phyloP scores from a whole-genome alignment of 208 protist genomes.

The Wallacemonas rigidus region DNA sequence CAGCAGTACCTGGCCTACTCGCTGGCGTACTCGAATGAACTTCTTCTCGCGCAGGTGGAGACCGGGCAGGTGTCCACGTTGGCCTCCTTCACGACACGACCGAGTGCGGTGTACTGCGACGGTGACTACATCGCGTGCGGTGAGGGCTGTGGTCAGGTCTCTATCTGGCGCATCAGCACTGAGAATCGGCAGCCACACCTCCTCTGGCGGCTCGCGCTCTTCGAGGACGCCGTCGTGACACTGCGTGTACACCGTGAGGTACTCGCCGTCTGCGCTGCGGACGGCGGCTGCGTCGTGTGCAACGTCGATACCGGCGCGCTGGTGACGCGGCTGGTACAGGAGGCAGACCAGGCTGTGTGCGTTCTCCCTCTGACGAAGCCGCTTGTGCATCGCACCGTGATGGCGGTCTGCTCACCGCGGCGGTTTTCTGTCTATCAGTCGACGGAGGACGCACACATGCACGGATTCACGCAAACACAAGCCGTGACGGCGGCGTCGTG shows the following conservation, averaged over 20 bases:
- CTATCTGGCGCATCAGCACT: constrained; percentile 56
- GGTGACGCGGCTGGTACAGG: constrained; percentile 37
- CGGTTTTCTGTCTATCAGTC: constrained; percentile 39
- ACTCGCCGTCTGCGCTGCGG: constrained; percentile 64
- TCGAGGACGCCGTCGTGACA: constrained; percentile 58
- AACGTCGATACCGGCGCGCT: constrained; percentile 46
- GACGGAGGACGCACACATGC: neutral
- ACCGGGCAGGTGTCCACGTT: constrained; percentile 50
- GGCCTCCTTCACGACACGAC: constrained; percentile 54
- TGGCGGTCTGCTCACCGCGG: constrained; percentile 37
- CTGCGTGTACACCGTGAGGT: constrained; percentile 44
- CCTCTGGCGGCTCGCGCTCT: constrained; percentile 51
- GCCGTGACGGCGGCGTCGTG: constrained; percentile 14
- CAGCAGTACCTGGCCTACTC: constrained; percentile 65
- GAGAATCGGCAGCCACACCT: constrained; percentile 28
- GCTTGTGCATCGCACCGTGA: constrained; percentile 14
- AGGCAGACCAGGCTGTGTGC: constrained; percentile 32
- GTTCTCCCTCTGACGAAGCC: constrained; percentile 28
- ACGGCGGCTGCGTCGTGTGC: constrained; percentile 55
- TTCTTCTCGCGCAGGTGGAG: constrained; percentile 70
- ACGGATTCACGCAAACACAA: neutral
- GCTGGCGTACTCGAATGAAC: constrained; percentile 84
- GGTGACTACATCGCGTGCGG: constrained; percentile 76
- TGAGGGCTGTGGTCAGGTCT: constrained; percentile 71
- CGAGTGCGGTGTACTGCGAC: constrained; percentile 68